phyloP scores from a whole-genome alignment of 2,329 filamentous ascomycete species.

The Aspergillus nomiae region DNA sequence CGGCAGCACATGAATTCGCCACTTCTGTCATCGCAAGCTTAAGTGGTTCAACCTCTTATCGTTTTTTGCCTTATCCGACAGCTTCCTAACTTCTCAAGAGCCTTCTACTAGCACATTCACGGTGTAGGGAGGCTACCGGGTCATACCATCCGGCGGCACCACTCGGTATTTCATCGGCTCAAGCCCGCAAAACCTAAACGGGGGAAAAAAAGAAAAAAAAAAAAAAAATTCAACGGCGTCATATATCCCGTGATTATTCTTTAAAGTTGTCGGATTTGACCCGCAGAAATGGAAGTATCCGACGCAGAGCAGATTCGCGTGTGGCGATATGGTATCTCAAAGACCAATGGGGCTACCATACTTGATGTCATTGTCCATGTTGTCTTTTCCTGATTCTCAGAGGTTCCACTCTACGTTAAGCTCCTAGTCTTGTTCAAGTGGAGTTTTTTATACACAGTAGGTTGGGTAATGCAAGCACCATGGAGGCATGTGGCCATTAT shows the following conservation, averaged over 20 bases:
- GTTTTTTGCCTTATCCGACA: neutral
- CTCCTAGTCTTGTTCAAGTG: neutral
- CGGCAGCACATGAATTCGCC: neutral
- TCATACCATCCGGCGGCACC: neutral
- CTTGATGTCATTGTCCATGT: neutral
- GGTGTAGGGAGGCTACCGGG: neutral
- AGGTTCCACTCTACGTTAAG: neutral
- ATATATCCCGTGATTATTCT: neutral
- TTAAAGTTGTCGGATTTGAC: neutral
- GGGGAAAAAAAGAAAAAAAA: no score
- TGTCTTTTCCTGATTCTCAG: neutral
- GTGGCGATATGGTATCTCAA: neutral
- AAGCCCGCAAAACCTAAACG: neutral
- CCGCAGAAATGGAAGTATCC: neutral
- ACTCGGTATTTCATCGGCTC: neutral
- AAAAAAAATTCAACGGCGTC: neutral
- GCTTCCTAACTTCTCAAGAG: neutral
- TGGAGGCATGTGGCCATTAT: neutral
- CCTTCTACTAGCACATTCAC: neutral
- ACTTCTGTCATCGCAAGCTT: conserved; percentile 7
- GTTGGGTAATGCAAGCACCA: neutral
- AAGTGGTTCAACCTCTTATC: neutral
- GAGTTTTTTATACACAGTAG: neutral
- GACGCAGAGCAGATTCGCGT: neutral
- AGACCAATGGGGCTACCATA: neutral